Conservation (phyloP, 257 asterid species). For the Solanum ahanhuiri region DNA sequence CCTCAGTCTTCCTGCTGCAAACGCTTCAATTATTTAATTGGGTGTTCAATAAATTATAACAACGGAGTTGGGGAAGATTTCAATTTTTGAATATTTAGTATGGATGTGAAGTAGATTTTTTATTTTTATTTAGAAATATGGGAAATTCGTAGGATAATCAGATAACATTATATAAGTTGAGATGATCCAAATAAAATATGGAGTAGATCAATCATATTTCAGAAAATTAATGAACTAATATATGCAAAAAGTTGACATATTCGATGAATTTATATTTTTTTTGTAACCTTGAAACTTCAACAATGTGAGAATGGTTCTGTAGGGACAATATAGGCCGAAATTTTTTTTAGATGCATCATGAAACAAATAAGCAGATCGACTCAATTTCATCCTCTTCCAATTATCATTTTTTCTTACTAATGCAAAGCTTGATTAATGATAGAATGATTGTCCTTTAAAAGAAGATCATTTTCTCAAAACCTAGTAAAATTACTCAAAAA, state of each 20-base stretch:
- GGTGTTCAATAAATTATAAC: neutral
- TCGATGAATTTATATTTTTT: neutral
- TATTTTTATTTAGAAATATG: neutral
- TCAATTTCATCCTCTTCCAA: neutral
- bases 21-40: neutral
- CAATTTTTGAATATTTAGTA: neutral
- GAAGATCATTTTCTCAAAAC: neutral
- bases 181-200: neutral
- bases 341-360: neutral
- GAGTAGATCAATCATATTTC: neutral
- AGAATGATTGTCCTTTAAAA: neutral
- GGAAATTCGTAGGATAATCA: neutral
- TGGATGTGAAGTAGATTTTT: neutral
- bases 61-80: neutral
- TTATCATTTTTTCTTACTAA: neutral
- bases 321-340: too few relatives aligned
- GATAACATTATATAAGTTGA: neutral
- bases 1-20: neutral
- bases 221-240: neutral
- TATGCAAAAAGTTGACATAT: too few relatives aligned
- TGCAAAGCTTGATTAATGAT: neutral
- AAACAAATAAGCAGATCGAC: neutral
- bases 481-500: neutral
- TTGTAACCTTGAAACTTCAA: neutral
- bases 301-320: neutral